phyloP scores from a whole-genome alignment of 495 filamentous ascomycete species.

The Emericellopsis terricola region DNA sequence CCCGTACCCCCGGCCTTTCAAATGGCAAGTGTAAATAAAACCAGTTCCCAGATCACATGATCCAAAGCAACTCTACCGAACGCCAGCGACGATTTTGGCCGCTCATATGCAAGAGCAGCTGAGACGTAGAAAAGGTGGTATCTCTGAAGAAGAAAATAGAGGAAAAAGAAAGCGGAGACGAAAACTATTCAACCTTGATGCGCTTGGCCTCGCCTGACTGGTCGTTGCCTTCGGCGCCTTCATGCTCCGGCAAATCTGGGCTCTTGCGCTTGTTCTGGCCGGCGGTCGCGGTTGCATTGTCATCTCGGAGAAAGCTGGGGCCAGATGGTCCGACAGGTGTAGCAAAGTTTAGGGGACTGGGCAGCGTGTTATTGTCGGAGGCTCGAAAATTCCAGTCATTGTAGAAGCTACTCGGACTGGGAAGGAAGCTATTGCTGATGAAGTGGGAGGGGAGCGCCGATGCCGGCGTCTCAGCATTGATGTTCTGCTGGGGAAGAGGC shows the following conservation, averaged over 20 bases:
- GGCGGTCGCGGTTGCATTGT: constrained; percentile 9
- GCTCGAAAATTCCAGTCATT: constrained; percentile 66
- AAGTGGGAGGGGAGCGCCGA: constrained; percentile 91
- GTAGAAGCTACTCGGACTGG: constrained; percentile 81
- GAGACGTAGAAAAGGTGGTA: too few relatives aligned
- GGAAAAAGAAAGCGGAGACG: too few relatives aligned
- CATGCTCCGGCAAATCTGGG: constrained; percentile 20
- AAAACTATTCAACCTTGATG: constrained; percentile 23
- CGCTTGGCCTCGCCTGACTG: constrained; percentile 23
- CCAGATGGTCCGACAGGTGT: constrained; percentile 64
- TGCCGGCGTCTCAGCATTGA: constrained; percentile 79
- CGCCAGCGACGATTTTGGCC: too few relatives aligned
- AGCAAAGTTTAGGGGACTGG: constrained; percentile 78
- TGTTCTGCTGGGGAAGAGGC: constrained; percentile 46
- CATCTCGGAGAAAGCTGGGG: constrained; percentile 46
- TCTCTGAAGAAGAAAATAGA: too few relatives aligned
- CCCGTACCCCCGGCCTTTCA: too few relatives aligned
- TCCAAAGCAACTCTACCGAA: too few relatives aligned
- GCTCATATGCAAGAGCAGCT: too few relatives aligned
- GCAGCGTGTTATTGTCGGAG: constrained; percentile 62
- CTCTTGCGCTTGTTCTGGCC: constrained; percentile 25
- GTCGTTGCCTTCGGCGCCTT: constrained; percentile 15
- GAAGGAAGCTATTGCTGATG: constrained; percentile 65
- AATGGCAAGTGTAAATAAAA: too few relatives aligned
- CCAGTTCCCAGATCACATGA: too few relatives aligned